These are phyloP conservation scores for Tagetes erecta DNA, from an alignment of 129 eudicot species.

Conservation along the genomic window DNA sequence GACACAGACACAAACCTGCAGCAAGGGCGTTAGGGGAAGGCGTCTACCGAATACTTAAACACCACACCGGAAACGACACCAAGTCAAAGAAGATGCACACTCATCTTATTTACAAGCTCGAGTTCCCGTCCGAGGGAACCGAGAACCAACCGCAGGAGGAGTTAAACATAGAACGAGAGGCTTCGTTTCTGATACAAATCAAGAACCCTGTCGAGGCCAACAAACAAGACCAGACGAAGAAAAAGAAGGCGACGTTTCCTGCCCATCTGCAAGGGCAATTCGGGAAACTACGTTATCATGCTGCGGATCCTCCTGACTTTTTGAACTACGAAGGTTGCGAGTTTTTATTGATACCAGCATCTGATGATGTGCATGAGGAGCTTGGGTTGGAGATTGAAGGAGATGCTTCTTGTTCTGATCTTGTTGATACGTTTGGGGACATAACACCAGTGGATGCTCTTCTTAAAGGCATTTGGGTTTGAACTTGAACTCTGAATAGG, in stretches of 20 bases:
- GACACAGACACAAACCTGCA: conserved; percentile 42
- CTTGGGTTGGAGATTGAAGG: conserved; percentile 39
- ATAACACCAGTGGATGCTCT: conserved; percentile 21
- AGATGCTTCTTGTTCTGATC: conserved; percentile 37
- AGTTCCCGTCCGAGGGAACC: conserved; percentile 29
- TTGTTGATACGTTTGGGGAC: conserved; percentile 35
- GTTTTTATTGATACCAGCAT: conserved; percentile 35
- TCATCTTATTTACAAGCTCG: conserved; percentile 45
- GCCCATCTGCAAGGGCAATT: conserved; percentile 47
- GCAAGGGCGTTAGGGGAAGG: conserved; percentile 62
- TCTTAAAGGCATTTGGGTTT: conserved; percentile 43
- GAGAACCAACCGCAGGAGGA: conserved; percentile 40
- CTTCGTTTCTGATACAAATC: conserved; percentile 45
- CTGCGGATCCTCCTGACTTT: conserved; percentile 49
- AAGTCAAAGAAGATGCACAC: conserved; percentile 40
- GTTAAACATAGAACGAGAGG: conserved; percentile 41
- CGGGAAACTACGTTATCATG: conserved; percentile 36
- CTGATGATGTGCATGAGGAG: conserved; percentile 45
- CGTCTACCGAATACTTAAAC: conserved; percentile 42
- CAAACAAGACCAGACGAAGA: conserved; percentile 20
- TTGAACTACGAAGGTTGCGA: conserved; percentile 39
- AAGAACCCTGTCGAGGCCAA: conserved; percentile 37
- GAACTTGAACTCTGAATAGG: not conserved
- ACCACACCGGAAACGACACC: conserved; percentile 7
- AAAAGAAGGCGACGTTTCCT: conserved; percentile 41